A percentile compares a stretch with the other conserved stretches of the same genome.
Evolutionary conservation across 768 basidiomycete genomes (phyloP).

Genomic region (Coprinopsis strossmayeri): DNA sequence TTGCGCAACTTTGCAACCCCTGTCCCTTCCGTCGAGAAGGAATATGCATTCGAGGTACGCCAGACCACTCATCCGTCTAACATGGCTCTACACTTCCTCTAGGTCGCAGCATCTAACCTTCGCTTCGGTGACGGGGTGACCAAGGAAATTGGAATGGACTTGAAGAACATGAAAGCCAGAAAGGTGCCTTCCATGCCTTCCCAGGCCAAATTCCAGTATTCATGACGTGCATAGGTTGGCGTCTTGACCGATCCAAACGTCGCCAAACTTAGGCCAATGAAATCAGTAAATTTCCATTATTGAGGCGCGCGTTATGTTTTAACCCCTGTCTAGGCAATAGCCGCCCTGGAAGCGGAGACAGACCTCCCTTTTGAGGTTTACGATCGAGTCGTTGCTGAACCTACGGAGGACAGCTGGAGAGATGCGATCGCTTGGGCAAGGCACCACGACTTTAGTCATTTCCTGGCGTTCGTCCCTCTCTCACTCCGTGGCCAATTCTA

Average conservation of each 20-base stretch:
- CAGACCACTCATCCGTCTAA: background rate
- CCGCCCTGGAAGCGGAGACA: conserved; percentile 70
- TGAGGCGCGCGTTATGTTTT: background rate
- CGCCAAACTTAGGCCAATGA: conserved; percentile 75
- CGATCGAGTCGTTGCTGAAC: conserved; percentile 79
- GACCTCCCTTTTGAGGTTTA: conserved; percentile 79
- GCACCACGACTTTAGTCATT: conserved; percentile 85
- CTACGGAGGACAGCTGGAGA: conserved; percentile 86
- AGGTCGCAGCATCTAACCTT: conserved; percentile 85
- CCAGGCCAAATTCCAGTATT: conserved; percentile 3
- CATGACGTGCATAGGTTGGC: conserved; percentile 56
- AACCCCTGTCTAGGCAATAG: conserved; percentile 48
- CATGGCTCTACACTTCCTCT: background rate
- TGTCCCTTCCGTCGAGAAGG: conserved; percentile 64
- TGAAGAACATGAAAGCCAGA: conserved; percentile 87
- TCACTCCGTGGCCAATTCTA: background rate
- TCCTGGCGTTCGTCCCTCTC: conserved; percentile 61
- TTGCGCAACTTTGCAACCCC: conserved; percentile 75
- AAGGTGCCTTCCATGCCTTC: conserved; percentile 44
- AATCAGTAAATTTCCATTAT: conserved; percentile 44
- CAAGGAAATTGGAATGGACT: conserved; percentile 86
- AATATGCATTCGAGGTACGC: conserved; percentile 85
- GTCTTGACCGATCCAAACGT: conserved; percentile 92
- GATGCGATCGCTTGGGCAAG: conserved; percentile 87
- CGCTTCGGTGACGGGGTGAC: conserved; percentile 90